Evolutionary conservation across 345 rosid genomes (phyloP).

Genomic region (Arabidopsis arenosa): DNA sequence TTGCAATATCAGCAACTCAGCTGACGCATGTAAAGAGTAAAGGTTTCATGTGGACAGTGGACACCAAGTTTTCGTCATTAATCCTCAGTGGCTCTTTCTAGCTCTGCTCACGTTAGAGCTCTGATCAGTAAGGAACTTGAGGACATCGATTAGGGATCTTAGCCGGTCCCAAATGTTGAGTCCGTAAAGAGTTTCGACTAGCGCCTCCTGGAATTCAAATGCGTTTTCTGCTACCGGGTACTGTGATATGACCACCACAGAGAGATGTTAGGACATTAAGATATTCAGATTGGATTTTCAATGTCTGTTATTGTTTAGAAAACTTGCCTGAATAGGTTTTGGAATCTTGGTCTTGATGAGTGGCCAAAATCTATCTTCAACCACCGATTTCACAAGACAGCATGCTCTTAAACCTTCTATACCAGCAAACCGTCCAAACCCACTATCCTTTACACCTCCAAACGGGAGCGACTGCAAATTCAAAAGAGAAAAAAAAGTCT

Average conservation of each 20-base stretch:
- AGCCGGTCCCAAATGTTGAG: conserved; percentile 88
- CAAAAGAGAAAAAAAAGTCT: not conserved
- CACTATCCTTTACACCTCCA: conserved; percentile 97
- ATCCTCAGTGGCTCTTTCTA: conserved; percentile 57
- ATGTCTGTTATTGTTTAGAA: not conserved
- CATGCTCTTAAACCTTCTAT: conserved; percentile 95
- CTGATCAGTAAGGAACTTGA: conserved; percentile 78
- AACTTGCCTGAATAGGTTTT: conserved; percentile 85
- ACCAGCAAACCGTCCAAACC: conserved; percentile 95
- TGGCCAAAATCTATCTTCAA: conserved; percentile 98
- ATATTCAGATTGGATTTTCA: not conserved
- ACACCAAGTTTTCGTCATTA: not conserved
- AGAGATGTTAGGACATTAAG: not conserved
- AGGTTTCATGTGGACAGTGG: not conserved
- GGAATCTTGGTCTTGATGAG: conserved; percentile 86
- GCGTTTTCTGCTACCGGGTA: conserved; percentile 90
- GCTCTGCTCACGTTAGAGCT: conserved; percentile 47
- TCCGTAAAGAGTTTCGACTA: conserved; percentile 85
- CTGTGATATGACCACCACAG: conserved; percentile 45
- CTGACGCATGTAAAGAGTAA: conserved; percentile 15
- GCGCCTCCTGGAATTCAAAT: conserved; percentile 84
- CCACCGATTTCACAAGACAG: conserved; percentile 93
- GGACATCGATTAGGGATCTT: conserved; percentile 70
- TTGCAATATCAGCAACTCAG: conserved; percentile 30
- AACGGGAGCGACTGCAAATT: conserved; percentile 86